Evolutionary conservation across 2,329 filamentous ascomycete genomes (phyloP).

Genomic region (Calonectria multiphialidica): DNA sequence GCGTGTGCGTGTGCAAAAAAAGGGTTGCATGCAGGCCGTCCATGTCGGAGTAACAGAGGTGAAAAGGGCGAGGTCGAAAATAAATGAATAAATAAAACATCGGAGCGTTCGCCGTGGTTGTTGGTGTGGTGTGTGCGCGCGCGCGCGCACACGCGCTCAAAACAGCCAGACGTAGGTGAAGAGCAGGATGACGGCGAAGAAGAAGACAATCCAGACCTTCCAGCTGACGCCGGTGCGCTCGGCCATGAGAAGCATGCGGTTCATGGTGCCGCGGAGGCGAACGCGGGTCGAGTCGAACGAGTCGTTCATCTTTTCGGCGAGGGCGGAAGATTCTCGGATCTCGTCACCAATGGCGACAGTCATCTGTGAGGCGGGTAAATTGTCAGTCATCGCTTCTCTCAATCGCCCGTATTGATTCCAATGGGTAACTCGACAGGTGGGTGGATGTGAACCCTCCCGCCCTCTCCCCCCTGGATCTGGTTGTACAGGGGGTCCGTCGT

Average conservation of each 20-base stretch:
- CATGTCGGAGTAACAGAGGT: not conserved
- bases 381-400: slow-evolving; percentile 20
- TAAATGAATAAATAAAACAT: not conserved
- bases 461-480: too few species aligned
- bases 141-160: slow-evolving; percentile 53
- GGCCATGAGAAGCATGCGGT: slow-evolving; percentile 95
- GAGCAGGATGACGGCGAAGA: slow-evolving; percentile 82
- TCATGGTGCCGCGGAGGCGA: slow-evolving; percentile 92
- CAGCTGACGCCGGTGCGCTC: slow-evolving; percentile 94
- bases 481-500: too few species aligned
- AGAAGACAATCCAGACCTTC: slow-evolving; percentile 94
- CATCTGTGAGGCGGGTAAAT: slow-evolving; percentile 66
- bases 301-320: slow-evolving; percentile 97
- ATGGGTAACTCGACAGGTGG: not conserved
- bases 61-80: not conserved
- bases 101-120: not conserved
- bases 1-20: not conserved
- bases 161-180: slow-evolving; percentile 96
- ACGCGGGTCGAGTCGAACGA: slow-evolving; percentile 88
- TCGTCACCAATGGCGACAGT: slow-evolving; percentile 95
- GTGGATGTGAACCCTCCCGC: too few species aligned
- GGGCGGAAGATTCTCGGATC: slow-evolving; percentile 88
- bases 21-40: not conserved
- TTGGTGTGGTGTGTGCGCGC: not conserved
- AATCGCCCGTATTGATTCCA: not conserved